phyloP scores from a whole-genome alignment of 768 basidiomycete genomes.

The Gloeophyllum trabeum region DNA sequence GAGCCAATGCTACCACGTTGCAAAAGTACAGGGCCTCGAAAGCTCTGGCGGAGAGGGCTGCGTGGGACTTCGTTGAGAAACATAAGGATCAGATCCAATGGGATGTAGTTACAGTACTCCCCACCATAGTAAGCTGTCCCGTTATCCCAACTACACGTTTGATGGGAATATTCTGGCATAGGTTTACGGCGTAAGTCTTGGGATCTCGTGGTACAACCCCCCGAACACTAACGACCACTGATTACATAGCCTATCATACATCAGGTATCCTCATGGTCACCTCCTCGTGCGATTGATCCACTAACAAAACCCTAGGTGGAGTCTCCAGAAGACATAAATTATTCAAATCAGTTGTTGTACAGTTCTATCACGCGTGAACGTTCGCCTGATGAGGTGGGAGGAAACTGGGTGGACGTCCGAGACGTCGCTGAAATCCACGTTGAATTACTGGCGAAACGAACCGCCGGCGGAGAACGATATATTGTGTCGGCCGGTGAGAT shows the following conservation, averaged over 20 bases:
- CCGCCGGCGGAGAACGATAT: conserved; percentile 23
- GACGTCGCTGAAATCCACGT: conserved; percentile 18
- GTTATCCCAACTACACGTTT: background rate
- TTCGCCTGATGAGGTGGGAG: background rate
- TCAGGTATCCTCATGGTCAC: conserved; percentile 22
- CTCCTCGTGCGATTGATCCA: conserved; percentile 5
- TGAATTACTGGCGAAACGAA: conserved; percentile 10
- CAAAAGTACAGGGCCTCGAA: conserved; percentile 52
- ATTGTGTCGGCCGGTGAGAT: conserved; percentile 10
- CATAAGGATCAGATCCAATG: conserved; percentile 15
- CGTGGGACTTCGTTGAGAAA: conserved; percentile 20
- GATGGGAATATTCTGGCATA: background rate
- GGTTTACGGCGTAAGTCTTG: conserved; percentile 1
- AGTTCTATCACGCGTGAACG: background rate
- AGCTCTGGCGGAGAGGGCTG: conserved; percentile 46
- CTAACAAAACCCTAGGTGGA: background rate
- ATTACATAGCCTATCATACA: conserved; percentile 11
- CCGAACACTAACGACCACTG: too few species aligned
- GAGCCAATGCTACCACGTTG: conserved; percentile 23
- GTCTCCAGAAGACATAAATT: background rate
- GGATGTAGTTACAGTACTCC: conserved; percentile 22
- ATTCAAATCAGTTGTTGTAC: background rate
- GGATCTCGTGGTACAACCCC: background rate
- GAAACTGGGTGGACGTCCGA: conserved; percentile 17
- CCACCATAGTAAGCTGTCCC: conserved; percentile 18